These are phyloP conservation scores for Pythium phragmiticola DNA, from an alignment of 352 stramenopile species.

Conservation along the genomic window DNA sequence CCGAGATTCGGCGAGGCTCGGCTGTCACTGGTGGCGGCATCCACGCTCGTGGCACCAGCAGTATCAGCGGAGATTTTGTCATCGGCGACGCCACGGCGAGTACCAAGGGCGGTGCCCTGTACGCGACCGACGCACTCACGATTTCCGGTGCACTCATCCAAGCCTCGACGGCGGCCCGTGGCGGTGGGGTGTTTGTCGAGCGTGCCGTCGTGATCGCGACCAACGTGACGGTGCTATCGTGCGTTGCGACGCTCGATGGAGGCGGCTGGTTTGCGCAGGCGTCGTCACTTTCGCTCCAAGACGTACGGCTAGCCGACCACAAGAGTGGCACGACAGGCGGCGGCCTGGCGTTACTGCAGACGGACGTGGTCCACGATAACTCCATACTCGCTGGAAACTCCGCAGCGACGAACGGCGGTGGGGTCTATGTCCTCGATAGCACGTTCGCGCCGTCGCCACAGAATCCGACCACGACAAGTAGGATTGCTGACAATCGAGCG, in stretches of 20 bases:
- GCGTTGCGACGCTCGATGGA: conserved; percentile 21
- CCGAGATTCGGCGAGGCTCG: conserved; percentile 7
- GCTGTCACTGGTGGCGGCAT: conserved; percentile 22
- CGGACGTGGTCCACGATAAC: conserved; percentile 29
- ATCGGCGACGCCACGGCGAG: conserved; percentile 5
- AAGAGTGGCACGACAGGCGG: conserved; percentile 30
- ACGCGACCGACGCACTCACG: conserved; percentile 4
- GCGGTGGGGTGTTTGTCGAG: conserved; percentile 33
- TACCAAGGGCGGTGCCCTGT: conserved; percentile 25
- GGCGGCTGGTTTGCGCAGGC: conserved; percentile 29
- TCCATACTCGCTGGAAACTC: conserved; percentile 28
- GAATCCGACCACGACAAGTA: conserved; percentile 2
- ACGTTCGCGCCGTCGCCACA: neutral
- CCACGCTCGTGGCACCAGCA: neutral
- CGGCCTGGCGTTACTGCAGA: conserved; percentile 27
- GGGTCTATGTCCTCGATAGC: conserved; percentile 28
- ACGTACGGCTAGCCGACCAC: conserved; percentile 3
- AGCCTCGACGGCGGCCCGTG: conserved; percentile 21
- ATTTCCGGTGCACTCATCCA: neutral
- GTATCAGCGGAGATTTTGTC: conserved; percentile 4
- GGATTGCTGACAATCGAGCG: conserved; percentile 13
- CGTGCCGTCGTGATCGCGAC: neutral
- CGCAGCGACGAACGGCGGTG: conserved; percentile 33
- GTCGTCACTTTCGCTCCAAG: conserved; percentile 9
- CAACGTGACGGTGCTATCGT: conserved; percentile 15